Percentiles rank a stretch among this genome's conserved stretches.
Conservation (phyloP, 225 moss, liverwort and hornwort genomes). For the Physcomitrellopsis africana region DNA sequence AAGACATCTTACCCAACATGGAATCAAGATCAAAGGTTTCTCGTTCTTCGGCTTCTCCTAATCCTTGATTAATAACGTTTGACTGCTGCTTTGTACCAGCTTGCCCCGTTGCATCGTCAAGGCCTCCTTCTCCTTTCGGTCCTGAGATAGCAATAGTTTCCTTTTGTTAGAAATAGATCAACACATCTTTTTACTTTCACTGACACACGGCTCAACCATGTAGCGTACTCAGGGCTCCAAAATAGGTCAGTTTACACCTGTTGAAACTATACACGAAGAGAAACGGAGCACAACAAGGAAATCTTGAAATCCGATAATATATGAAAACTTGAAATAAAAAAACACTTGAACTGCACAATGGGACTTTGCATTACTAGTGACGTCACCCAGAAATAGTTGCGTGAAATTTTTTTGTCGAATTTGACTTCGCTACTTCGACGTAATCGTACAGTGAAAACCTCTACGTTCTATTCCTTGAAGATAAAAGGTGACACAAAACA, state of each 20-base stretch:
- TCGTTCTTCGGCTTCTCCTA: constrained; percentile 73
- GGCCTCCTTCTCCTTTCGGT: constrained; percentile 95
- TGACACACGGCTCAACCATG: not conserved
- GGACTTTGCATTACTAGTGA: not conserved
- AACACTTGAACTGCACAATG: no score
- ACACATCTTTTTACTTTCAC: not conserved
- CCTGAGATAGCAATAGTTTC: constrained; percentile 48
- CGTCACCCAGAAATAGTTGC: not conserved
- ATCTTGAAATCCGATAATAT: no score
- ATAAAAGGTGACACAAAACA: not conserved
- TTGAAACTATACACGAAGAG: no score
- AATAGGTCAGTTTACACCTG: no score
- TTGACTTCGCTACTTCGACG: not conserved
- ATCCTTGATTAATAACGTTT: constrained; percentile 83
- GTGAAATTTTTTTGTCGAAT: not conserved
- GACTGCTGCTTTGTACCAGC: constrained; percentile 94
- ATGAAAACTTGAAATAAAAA: no score
- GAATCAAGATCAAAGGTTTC: constrained; percentile 79
- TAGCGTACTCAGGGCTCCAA: not conserved
- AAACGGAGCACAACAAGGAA: no score
- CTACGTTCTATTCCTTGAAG: not conserved
- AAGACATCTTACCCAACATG: constrained; percentile 78
- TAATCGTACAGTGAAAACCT: not conserved
- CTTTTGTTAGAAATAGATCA: not conserved
- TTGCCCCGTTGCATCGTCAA: constrained; percentile 98